Base-by-base conservation (phyloP, 2,329 filamentous ascomycete species). In the Claviceps purpurea region DNA sequence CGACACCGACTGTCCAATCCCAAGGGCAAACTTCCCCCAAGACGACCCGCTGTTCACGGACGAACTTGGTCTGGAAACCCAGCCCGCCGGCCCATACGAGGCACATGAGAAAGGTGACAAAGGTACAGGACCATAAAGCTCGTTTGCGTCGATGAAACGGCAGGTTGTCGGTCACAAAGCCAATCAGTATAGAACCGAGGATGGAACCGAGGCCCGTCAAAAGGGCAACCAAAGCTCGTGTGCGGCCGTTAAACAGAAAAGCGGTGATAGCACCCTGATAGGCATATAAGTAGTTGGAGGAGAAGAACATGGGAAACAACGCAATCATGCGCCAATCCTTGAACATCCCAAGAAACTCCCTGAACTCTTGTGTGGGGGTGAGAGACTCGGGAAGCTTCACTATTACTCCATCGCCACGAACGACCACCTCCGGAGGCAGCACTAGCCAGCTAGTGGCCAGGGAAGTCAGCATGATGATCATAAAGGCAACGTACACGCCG, bases 221-320 rank as follows among this genome's bases (percentile, higher is more conserved):
- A 1, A 84, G 70, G 57, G 77, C 80, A 66, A 88, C 88, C 54
- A 90, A 74, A n/a, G 85, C 76, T 37, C 84, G 78, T 8, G 86
- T 89, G 56, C 87, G 81, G 42, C 81, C 81, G 64, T 84, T 83
- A 72, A 89, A 90, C 57, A 81, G 77, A 47, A 79, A 77, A 14
- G 73, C 72, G 58, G 89, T 89, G 66, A 89, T 76, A 48, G 75
- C 76, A 62, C 88, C 88, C 60, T 90, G 87, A 65, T 90, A 91
- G 52, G 81, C 81, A 67, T 87, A 87, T 68, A 91, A 91, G 83
- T 85, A 89, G 66, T 91, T 90, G 63, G 82, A 87, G 22, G 83
- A 79, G 64, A 87, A 78, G 71, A 90, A 90, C 82, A 90, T 87
- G 60, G 87, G 87, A 69, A 89, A 89, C 18, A 89, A 75, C 6